These are phyloP conservation scores for apple (Malus domestica) DNA, from an alignment of 306 rosid genomes.

Conservation along the genomic window DNA sequence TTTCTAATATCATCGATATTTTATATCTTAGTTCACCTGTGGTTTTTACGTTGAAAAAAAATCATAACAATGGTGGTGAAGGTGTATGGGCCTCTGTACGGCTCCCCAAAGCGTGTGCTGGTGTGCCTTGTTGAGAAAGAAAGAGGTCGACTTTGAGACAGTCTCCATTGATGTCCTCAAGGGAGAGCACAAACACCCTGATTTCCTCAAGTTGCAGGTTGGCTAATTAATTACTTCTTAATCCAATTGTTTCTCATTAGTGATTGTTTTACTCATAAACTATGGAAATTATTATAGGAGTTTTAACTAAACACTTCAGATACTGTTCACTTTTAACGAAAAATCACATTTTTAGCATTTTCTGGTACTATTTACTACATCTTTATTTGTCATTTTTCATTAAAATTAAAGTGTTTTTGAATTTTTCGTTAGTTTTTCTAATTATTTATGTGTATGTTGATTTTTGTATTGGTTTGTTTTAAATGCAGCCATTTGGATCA, in stretches of 20 bases:
- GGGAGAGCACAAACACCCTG: slow-evolving; percentile 18
- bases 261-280: not conserved
- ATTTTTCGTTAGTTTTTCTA: too few relatives aligned
- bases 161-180: slow-evolving; percentile 12
- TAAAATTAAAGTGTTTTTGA: too few relatives aligned
- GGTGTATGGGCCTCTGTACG: slow-evolving; percentile 26
- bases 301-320: too few relatives aligned
- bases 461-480: not conserved
- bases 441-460: too few relatives aligned
- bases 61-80: slow-evolving; percentile 26
- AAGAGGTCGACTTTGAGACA: slow-evolving; percentile 29
- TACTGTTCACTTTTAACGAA: too few relatives aligned
- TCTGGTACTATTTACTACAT: too few relatives aligned
- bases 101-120: slow-evolving; percentile 22
- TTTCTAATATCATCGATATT: too few relatives aligned
- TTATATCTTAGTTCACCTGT: not conserved
- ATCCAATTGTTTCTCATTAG: not conserved
- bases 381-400: too few relatives aligned
- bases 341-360: too few relatives aligned
- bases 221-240: not conserved
- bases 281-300: too few relatives aligned
- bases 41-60: not conserved
- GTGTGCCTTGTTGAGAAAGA: slow-evolving; percentile 29
- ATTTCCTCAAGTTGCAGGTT: slow-evolving; percentile 26
- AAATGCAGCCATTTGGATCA: slow-evolving; percentile 28